Evolutionary conservation across 495 filamentous ascomycete species (phyloP), one percentile per base, ranked within the genome.

Genomic region (Hypoxylon lienhwacheense): DNA sequence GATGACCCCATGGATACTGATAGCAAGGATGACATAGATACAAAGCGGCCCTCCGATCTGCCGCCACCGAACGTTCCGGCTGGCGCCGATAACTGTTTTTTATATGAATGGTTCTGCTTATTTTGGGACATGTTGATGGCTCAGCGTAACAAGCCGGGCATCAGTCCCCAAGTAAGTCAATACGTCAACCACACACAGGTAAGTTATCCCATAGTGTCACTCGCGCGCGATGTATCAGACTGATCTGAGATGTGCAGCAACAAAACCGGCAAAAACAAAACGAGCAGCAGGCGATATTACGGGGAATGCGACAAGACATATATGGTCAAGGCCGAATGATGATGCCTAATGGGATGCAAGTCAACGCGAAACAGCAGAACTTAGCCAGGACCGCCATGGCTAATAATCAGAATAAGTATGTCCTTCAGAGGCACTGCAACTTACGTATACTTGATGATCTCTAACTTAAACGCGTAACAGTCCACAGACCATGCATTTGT

Each of bases 111-210:
- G 93, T 98, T 95, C 71, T 88, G 83, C 66, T 76, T 96, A 25
- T 98, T 98, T 69, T 97, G 89, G 91, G 93, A 97, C 57, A 89
- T 97, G 64, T 95, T 85, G 63, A 81, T 80, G 63, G 88, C 89
- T 37, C 85, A 87, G 63, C 84, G 87, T 51, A 81, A 80, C 55
- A 80, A 82, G 65, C 75, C 73, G n/a, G 61, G 63, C 25, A 77
- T 70, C 57, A 75, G 63, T 47, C 68, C 74, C 31, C 75, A 67
- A 49, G 82, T 87, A 22, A 75, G 75, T 45, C 81, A 85, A 70
- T 91, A 92, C 69, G 81, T 93, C 15, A 72, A 81, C 36, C 87
- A 93, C 59, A 90, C 83, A 50, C 88, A 92, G 83, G 89, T 96
- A 81, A 36, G 78, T 69, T 17, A 12, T 20, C 26, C 35, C 24